Evolutionary conservation across 345 rosid species (phyloP), one percentile per base, ranked within the genome.

Genomic region (Salix brachista): DNA sequence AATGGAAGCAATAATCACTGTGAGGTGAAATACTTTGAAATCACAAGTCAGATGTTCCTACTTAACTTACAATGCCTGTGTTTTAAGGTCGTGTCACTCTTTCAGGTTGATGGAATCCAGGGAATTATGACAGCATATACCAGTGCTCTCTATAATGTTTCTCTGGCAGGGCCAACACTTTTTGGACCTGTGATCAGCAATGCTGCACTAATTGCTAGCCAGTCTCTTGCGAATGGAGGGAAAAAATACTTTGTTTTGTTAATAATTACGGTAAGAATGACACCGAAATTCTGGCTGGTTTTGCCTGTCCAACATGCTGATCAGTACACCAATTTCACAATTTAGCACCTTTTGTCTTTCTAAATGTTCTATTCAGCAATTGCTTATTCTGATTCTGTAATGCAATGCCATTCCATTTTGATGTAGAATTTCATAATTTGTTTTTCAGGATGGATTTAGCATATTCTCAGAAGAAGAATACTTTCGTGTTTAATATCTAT

Each of bases 141-240:
- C 69, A 89, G 90, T 78, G 97, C 97, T 34, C 97, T 94, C 79
- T 87, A 75, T 69, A 94, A 94, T 71, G 97, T 94, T 56, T 91
- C 95, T 83, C 94, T 94, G 75, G 98, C 98, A 3, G 97, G 98
- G 64, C 98, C 98, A 48, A 94, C 97, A 25, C 90, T 94, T 42
- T 94, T 94, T 85, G 97, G 97, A 61, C 97, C 90, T 23, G 96
- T 94, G 80, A 90, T 94, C 68, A 88, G 77, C 83, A 77, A 69
- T 1, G 98, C 98, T 41, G 92, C 97, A 23, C 69, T 67, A 69
- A 88, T 90, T 64, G 98, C 97, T 21, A 84, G 90, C 80, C 87
- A 91, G 48, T 89, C 94, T 82, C 89, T 90, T 75, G 92, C 92
- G 77, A 87, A 78, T 73, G 89, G 83, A 71, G 87, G 72, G 75